phyloP scores from a whole-genome alignment of 2,329 filamentous ascomycete genomes.

The Ceratocystis papillata region DNA sequence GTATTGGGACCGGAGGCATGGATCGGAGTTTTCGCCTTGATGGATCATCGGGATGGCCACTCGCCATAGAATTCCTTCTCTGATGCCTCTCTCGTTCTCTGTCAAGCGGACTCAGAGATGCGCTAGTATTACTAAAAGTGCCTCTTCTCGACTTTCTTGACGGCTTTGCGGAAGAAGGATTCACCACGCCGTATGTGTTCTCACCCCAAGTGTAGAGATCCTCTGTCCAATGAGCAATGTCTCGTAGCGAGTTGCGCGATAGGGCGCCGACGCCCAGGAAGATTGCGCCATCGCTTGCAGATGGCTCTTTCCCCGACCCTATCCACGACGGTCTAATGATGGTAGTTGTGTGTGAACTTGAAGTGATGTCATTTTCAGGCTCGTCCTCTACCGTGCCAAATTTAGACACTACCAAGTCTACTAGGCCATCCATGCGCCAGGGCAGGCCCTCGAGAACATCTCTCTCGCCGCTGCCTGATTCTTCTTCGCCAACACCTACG shows the following conservation, averaged over 20 bases:
- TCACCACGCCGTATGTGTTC: conserved; percentile 71
- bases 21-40: conserved; percentile 20
- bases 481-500: conserved; percentile 88
- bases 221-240: conserved; percentile 77
- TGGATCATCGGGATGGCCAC: not conserved
- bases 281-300: conserved; percentile 68
- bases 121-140: conserved; percentile 15
- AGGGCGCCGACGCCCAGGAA: conserved; percentile 73
- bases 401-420: conserved; percentile 77
- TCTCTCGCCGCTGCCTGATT: conserved; percentile 83
- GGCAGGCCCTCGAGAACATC: conserved; percentile 88
- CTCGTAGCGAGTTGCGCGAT: conserved; percentile 57
- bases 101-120: not conserved
- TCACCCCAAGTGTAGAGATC: conserved; percentile 76
- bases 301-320: conserved; percentile 56
- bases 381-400: conserved; percentile 51
- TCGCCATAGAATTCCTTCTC: not conserved
- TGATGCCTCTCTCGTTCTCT: conserved; percentile 11
- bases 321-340: conserved; percentile 48
- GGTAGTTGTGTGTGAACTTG: conserved; percentile 21
- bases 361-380: conserved; percentile 26
- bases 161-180: conserved; percentile 31
- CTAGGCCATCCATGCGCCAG: conserved; percentile 65
- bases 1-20: conserved; percentile 16
- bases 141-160: conserved; percentile 19